Conservation (phyloP, 768 basidiomycete species). For the Agaricus subrufescens region DNA sequence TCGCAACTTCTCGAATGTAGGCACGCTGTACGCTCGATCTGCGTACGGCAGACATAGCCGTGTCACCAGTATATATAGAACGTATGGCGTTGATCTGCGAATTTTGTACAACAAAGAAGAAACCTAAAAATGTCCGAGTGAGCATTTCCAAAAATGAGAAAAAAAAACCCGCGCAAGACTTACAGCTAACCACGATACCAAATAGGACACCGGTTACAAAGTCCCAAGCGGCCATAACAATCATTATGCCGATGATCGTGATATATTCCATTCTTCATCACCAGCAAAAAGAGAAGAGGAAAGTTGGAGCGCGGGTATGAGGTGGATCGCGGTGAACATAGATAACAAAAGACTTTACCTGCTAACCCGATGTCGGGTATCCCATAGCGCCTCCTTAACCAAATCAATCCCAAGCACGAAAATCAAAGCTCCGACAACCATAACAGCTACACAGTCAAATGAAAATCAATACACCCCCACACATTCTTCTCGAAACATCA, state of each 20-base stretch:
- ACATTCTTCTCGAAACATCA: neutral
- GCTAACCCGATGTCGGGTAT: slow-evolving; percentile 86
- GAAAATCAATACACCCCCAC: too few species aligned
- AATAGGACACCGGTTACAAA: slow-evolving; percentile 92
- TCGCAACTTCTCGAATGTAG: slow-evolving; percentile 90
- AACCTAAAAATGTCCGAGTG: slow-evolving; percentile 36
- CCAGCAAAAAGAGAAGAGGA: neutral
- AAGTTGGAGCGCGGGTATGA: neutral
- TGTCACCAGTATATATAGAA: slow-evolving; percentile 75
- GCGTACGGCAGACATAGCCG: slow-evolving; percentile 86
- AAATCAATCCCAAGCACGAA: slow-evolving; percentile 94
- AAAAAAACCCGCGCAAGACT: slow-evolving; percentile 18
- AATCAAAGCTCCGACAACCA: slow-evolving; percentile 89
- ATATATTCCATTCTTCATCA: slow-evolving; percentile 66
- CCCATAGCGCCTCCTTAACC: slow-evolving; percentile 94
- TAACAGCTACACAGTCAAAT: slow-evolving; percentile 55
- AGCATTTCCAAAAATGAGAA: neutral
- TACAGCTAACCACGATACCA: slow-evolving; percentile 89
- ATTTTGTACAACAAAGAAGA: slow-evolving; percentile 97
- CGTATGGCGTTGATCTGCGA: slow-evolving; percentile 84
- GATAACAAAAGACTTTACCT: slow-evolving; percentile 33
- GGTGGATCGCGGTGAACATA: neutral
- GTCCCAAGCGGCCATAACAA: slow-evolving; percentile 92
- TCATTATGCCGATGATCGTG: slow-evolving; percentile 81
- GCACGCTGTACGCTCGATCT: slow-evolving; percentile 82